Conservation (phyloP, 345 rosid genomes). For the Eucalyptus urophylla region DNA sequence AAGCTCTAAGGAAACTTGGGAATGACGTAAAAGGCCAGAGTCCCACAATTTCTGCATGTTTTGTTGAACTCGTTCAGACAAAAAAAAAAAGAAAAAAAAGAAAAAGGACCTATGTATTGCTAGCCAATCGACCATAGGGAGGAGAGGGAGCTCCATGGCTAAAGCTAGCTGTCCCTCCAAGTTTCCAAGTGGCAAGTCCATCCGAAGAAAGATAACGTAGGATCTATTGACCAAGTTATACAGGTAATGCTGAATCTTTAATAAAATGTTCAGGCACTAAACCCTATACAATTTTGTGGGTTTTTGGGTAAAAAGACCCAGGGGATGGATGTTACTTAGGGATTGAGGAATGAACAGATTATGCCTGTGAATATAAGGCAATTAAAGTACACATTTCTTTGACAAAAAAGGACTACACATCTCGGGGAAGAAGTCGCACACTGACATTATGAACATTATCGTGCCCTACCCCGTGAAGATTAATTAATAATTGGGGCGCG, state of each 20-base stretch:
- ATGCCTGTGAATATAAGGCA: not conserved
- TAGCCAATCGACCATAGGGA: not conserved
- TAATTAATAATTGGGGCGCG: not conserved
- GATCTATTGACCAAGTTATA: not conserved
- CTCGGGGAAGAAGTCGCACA: not conserved
- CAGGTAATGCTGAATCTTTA: not conserved
- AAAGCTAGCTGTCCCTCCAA: not conserved
- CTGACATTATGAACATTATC: not conserved
- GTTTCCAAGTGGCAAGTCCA: not conserved
- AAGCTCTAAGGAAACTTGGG: not conserved
- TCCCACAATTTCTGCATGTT: not conserved
- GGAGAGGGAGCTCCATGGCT: not conserved
- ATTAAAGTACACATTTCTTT: not conserved
- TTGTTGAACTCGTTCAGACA: not conserved
- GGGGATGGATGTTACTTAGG: not conserved
- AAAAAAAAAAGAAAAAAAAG: not conserved
- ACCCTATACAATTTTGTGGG: not conserved
- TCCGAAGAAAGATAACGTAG: not conserved
- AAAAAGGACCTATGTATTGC: not conserved
- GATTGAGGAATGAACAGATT: not conserved
- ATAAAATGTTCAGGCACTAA: not conserved
- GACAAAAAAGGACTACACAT: not conserved
- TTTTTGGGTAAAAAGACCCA: not conserved
- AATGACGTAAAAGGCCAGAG: not conserved
- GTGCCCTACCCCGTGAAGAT: not conserved